Evolutionary conservation across 805 yeast species (phyloP).

Genomic region (Clavispora asparagi): DNA sequence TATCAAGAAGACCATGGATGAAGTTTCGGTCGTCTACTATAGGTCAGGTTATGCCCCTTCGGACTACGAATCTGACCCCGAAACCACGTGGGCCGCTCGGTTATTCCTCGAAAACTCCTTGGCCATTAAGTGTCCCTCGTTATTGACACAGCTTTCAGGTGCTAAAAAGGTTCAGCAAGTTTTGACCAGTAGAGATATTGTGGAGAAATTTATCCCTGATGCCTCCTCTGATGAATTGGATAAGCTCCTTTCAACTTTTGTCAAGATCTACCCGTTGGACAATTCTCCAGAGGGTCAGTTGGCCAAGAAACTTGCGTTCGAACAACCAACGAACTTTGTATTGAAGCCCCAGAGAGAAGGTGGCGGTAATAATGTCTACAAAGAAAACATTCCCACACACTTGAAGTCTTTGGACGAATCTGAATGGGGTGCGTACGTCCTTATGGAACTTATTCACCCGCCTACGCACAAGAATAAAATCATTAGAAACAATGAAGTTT

Average conservation of each 20-base stretch:
- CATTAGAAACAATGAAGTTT: conserved; percentile 57
- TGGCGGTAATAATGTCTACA: conserved; percentile 94
- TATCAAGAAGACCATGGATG: conserved; percentile 52
- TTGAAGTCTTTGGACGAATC: conserved; percentile 52
- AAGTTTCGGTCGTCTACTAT: conserved; percentile 83
- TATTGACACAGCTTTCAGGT: conserved; percentile 86
- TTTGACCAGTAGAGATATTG: conserved; percentile 50
- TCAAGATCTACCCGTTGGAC: conserved; percentile 83
- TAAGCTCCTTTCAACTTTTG: conserved; percentile 60
- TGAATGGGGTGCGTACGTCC: conserved; percentile 85
- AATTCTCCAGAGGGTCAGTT: conserved; percentile 52
- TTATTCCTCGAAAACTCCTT: conserved; percentile 61
- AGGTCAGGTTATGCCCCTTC: conserved; percentile 85
- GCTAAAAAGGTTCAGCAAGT: conserved; percentile 92
- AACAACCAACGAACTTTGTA: conserved; percentile 66
- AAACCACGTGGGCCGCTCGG: conserved; percentile 75
- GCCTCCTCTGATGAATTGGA: conserved; percentile 23
- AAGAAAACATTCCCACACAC: conserved; percentile 76
- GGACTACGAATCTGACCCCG: conserved; percentile 57
- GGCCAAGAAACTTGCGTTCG: conserved; percentile 66
- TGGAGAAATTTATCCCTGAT: conserved; percentile 44
- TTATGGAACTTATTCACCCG: conserved; percentile 91
- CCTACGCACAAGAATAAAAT: conserved; percentile 65
- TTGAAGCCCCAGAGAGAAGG: conserved; percentile 98
- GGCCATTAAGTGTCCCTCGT: conserved; percentile 89